Evolutionary conservation across 192 early-diverging fungal species (phyloP), one percentile per base, ranked within the genome.

Genomic region (Hyaloraphidium curvatum): DNA sequence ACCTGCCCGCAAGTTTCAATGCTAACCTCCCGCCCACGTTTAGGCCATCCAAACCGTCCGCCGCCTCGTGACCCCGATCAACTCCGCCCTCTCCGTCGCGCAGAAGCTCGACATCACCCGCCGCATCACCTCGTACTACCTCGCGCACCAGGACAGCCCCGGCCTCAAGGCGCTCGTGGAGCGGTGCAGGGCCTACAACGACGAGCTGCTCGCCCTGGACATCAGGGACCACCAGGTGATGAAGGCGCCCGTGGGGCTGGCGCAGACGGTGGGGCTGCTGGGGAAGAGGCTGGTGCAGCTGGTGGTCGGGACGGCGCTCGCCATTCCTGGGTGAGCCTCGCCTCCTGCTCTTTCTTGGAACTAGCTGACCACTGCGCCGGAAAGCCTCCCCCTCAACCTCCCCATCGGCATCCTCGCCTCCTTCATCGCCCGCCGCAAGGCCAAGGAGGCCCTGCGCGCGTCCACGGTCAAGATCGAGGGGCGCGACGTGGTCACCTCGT

Each of bases 401-500:
- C n/a, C n/a, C n/a, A n/a, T n/a, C n/a, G n/a, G n/a, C n/a, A n/a
- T n/a, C n/a, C n/a, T n/a, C n/a, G n/a, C n/a, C n/a, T n/a, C n/a
- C n/a, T n/a, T n/a, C n/a, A n/a, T n/a, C n/a, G n/a, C n/a, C n/a
- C n/a, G n/a, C n/a, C n/a, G n/a, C n/a, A n/a, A n/a, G n/a, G n/a
- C n/a, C n/a, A 61, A n/a, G n/a, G 39, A 82, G 53, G 92, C 92
- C 0, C 67, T 87, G 40, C 79, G 76, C 2, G 82, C 73, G n/a
- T 93, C 89, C 7, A 84, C 78, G n/a, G 89, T 98, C 39, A 98
- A 98, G 61, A 82, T 98, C 58, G 80, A 81, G 43, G 95, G 88
- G 25, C 75, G 81, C 29, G 95, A 98, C 59, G 95, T 98, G 5
- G 68, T 98, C 16, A 89, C 86, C 0, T 93, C 94, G 3, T 98